These are phyloP conservation scores for Platismatia glauca DNA, from an alignment of 495 filamentous ascomycete genomes.

Conservation along the genomic window DNA sequence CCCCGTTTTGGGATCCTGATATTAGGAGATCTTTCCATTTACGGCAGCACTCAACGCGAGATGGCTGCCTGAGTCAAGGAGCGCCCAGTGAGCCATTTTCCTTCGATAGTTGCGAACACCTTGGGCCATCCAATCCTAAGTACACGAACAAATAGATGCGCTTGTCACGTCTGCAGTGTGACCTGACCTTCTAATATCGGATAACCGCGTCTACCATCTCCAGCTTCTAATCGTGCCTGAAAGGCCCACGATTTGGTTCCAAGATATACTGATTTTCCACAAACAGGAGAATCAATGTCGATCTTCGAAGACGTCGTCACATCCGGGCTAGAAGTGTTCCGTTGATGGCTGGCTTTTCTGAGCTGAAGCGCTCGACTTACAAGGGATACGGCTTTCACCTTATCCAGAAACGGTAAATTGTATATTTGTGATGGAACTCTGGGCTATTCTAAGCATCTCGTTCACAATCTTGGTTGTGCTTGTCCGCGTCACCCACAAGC, in stretches of 20 bases:
- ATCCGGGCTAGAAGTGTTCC: neutral
- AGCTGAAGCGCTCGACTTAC: neutral
- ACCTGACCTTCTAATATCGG: neutral
- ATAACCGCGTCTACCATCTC: too few species aligned
- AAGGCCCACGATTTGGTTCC: neutral
- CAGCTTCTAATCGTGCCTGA: neutral
- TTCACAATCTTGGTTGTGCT: neutral
- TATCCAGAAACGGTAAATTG: neutral
- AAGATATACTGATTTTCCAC: neutral
- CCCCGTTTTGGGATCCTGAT: neutral
- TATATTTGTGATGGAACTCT: neutral
- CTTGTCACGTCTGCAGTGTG: neutral
- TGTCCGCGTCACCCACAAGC: neutral
- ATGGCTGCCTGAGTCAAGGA: slow-evolving; percentile 2
- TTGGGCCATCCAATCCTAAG: neutral
- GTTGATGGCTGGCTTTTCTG: neutral
- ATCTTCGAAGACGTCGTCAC: neutral
- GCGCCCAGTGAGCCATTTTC: neutral
- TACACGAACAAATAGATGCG: neutral
- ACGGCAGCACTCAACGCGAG: neutral
- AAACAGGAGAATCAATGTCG: neutral
- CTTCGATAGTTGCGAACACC: neutral
- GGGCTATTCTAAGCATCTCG: neutral
- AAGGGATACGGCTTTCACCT: neutral
- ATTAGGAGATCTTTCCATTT: neutral